Percentiles rank a stretch among this genome's conserved stretches.
phyloP scores from a whole-genome alignment of 2,329 filamentous ascomycete genomes.

The Fusarium agapanthi region DNA sequence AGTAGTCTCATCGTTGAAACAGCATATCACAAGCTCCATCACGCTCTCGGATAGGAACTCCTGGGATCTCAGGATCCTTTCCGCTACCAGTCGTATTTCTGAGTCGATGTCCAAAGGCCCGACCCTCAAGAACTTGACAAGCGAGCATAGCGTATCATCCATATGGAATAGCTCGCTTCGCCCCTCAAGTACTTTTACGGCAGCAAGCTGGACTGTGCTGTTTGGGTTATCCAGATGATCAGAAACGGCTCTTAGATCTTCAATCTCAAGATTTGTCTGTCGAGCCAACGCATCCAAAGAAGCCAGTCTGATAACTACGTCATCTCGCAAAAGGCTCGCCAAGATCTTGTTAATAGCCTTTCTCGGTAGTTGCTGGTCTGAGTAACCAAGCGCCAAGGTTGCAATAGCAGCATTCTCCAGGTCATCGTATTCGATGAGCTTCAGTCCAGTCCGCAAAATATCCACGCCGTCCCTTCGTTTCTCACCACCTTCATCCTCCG shows the following conservation, averaged over 20 bases:
- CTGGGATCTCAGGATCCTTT: not conserved
- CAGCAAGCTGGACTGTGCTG: not conserved
- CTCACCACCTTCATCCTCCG: no score
- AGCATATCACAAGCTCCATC: not conserved
- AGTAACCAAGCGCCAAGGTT: not conserved
- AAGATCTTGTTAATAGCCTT: not conserved
- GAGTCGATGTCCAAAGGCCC: not conserved
- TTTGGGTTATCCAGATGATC: not conserved
- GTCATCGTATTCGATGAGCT: not conserved
- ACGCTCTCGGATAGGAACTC: not conserved
- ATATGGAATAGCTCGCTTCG: not conserved
- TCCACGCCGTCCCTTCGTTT: rapidly evolving
- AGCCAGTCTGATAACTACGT: not conserved
- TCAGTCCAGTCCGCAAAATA: not conserved
- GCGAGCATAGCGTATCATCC: not conserved
- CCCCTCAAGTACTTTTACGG: not conserved
- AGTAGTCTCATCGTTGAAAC: not conserved
- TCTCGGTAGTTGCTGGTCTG: not conserved
- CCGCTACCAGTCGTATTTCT: not conserved
- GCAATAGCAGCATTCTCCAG: not conserved
- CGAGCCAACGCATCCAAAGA: not conserved
- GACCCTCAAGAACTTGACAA: not conserved
- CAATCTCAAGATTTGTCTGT: not conserved
- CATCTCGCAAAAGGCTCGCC: not conserved
- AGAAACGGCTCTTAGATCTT: not conserved